Evolutionary conservation across 2,329 filamentous ascomycete species (phyloP).

Genomic region (Ceratocystis colombiana): DNA sequence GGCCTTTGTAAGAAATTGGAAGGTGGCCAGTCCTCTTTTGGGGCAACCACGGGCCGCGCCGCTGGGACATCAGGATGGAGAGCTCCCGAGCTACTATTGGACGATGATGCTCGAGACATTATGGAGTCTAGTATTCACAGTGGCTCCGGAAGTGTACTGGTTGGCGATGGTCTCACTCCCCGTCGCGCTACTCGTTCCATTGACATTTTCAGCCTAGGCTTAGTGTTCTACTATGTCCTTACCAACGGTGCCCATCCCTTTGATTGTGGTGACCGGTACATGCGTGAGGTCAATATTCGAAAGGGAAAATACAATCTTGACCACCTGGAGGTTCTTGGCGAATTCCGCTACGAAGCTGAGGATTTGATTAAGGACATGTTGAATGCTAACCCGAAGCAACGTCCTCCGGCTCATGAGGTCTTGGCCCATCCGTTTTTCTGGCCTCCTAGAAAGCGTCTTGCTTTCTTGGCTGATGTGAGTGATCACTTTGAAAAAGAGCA

Average conservation of each 20-base stretch:
- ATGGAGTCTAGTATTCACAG: constrained; percentile 33
- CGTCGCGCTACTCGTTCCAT: constrained; percentile 89
- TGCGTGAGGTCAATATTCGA: constrained; percentile 94
- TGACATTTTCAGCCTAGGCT: constrained; percentile 91
- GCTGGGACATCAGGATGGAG: constrained; percentile 94
- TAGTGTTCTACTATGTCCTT: constrained; percentile 98
- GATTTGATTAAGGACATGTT: constrained; percentile 80
- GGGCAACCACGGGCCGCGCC: constrained; percentile 86
- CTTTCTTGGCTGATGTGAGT: constrained; percentile 90
- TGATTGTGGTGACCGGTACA: constrained; percentile 86
- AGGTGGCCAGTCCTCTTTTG: constrained; percentile 85
- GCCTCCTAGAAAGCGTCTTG: constrained; percentile 75
- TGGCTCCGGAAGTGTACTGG: constrained; percentile 49
- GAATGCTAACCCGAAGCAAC: constrained; percentile 41
- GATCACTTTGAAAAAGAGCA: constrained; percentile 93
- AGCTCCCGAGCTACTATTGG: constrained; percentile 80
- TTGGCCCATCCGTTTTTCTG: constrained; percentile 97
- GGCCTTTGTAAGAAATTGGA: constrained; percentile 96
- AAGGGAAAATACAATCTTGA: constrained; percentile 69
- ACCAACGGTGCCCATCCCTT: constrained; percentile 88
- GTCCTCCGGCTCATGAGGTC: constrained; percentile 66
- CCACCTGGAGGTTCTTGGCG: constrained; percentile 63
- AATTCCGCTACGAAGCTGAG: constrained; percentile 76
- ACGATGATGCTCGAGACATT: constrained; percentile 52
- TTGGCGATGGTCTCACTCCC: constrained; percentile 35